Conservation (phyloP, 208 protist species). For the Trichomonas vaginalis region DNA sequence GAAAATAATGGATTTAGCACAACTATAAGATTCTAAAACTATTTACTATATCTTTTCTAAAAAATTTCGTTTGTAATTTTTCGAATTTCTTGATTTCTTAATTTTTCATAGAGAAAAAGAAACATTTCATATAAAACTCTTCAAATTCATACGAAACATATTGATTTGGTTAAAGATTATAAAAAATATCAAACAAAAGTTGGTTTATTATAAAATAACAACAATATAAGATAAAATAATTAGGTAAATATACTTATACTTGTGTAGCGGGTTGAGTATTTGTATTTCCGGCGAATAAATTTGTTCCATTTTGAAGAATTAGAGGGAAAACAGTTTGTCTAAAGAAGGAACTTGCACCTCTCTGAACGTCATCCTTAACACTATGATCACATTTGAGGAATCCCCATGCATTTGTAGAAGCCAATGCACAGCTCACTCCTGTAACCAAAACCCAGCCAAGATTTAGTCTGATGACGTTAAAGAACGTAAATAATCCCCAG, state of each 20-base stretch:
- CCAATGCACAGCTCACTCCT: not conserved
- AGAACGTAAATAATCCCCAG: not conserved
- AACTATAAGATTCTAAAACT: too few species aligned
- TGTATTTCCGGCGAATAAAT: not conserved
- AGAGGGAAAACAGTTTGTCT: not conserved
- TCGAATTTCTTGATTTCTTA: too few species aligned
- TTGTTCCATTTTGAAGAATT: not conserved
- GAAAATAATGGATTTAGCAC: too few species aligned
- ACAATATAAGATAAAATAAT: too few species aligned
- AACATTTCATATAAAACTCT: too few species aligned
- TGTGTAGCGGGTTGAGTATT: not conserved
- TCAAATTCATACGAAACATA: too few species aligned
- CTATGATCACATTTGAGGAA: not conserved
- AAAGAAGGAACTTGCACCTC: not conserved
- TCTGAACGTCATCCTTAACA: not conserved
- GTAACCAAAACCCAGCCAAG: not conserved
- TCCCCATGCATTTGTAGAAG: not conserved
- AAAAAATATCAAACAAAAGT: too few species aligned
- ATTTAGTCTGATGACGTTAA: not conserved
- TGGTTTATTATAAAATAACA: too few species aligned
- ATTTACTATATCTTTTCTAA: too few species aligned
- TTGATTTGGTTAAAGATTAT: too few species aligned
- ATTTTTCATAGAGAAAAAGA: too few species aligned
- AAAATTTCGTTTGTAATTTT: too few species aligned
- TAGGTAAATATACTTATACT: not conserved